phyloP scores from a whole-genome alignment of 306 rosid genomes.

The Cyamopsis tetragonoloba region DNA sequence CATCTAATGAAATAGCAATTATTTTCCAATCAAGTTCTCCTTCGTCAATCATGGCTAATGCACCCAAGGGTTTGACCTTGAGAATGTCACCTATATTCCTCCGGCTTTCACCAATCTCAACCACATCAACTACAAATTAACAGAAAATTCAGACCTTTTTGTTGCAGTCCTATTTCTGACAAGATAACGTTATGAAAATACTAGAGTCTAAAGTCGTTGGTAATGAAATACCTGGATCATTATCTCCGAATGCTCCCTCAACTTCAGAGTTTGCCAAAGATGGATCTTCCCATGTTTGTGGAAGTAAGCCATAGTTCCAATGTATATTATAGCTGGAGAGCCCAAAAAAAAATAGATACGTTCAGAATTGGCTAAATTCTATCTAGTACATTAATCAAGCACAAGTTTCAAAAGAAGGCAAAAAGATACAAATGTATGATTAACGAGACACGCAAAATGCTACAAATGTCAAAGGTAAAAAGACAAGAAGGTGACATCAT shows the following conservation, averaged over 20 bases:
- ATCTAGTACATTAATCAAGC: conserved; percentile 11
- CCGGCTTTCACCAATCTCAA: conserved; percentile 73
- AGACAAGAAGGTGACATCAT: conserved; percentile 13
- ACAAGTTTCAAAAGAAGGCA: neutral
- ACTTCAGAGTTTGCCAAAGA: conserved; percentile 74
- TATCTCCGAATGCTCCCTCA: conserved; percentile 94
- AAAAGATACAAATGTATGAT: conserved; percentile 17
- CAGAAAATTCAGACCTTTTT: neutral
- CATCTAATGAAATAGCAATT: conserved; percentile 89
- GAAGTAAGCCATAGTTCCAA: conserved; percentile 97
- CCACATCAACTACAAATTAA: conserved; percentile 72
- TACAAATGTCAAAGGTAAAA: neutral
- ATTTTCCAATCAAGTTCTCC: conserved; percentile 99
- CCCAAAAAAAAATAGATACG: neutral
- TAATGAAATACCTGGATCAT: conserved; percentile 67
- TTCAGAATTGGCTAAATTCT: conserved; percentile 16
- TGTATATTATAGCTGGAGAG: conserved; percentile 71
- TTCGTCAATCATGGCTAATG: conserved; percentile 98
- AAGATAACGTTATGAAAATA: conserved; percentile 4
- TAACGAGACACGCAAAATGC: neutral
- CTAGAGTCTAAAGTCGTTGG: neutral
- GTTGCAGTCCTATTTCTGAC: neutral
- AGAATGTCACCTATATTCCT: conserved; percentile 80
- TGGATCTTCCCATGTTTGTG: conserved; percentile 99
- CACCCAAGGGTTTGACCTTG: conserved; percentile 88